Conservation (phyloP, 2,329 filamentous ascomycete genomes). For the Aspergillus neoniger region DNA sequence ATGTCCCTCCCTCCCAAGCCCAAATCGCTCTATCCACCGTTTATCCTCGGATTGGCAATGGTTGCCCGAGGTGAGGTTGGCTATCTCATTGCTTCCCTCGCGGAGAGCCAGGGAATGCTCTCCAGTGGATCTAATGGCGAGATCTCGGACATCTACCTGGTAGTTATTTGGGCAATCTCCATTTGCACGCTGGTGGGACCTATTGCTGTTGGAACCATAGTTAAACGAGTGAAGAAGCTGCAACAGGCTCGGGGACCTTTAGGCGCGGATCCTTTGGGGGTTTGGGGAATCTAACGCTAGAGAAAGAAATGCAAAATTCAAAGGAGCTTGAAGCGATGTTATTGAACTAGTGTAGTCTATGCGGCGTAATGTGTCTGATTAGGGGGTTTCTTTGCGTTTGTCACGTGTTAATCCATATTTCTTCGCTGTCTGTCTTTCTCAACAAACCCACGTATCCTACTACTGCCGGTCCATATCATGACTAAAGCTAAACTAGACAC, state of each 20-base stretch:
- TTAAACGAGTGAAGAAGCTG: constrained; percentile 49
- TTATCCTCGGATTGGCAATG: constrained; percentile 70
- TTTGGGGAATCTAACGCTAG: constrained; percentile 43
- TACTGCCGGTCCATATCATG: no score
- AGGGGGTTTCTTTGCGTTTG: no score
- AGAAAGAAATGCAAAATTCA: no score
- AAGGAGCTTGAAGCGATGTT: no score
- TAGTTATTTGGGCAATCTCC: constrained; percentile 59
- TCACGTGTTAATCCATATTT: no score
- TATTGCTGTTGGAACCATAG: constrained; percentile 53
- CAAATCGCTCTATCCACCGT: constrained; percentile 66
- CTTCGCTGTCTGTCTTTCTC: no score
- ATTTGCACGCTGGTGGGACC: constrained; percentile 60
- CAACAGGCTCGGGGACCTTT: constrained; percentile 28
- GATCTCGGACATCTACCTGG: constrained; percentile 53
- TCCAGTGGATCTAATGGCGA: constrained; percentile 13
- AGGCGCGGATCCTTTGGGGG: constrained; percentile 44
- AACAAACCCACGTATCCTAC: no score
- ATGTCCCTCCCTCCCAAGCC: constrained; percentile 47
- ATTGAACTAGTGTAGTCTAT: no score
- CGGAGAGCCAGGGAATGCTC: constrained; percentile 58
- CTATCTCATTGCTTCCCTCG: constrained; percentile 71
- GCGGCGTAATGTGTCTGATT: no score
- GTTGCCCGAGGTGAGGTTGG: constrained; percentile 78
- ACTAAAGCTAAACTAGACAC: no score